Evolutionary conservation across 805 yeast genomes (phyloP), one percentile per base, ranked within the genome.

Genomic region (Yamadazyma ubonensis): DNA sequence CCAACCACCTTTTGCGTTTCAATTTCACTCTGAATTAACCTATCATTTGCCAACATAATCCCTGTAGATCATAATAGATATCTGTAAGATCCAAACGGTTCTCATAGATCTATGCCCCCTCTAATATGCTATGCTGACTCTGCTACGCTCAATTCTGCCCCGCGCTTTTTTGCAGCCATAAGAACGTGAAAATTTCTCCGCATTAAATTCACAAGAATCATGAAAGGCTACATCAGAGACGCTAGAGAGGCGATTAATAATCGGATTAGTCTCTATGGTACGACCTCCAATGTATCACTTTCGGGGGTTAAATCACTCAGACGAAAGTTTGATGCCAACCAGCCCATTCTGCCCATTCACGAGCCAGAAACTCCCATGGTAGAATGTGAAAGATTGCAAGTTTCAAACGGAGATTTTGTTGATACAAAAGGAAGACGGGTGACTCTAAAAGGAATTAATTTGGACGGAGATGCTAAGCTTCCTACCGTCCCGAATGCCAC

Each of bases 371-470:
- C 25, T 18, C 40, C 14, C 18, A 43, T 53, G 3, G 31, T 57
- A 14, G 53, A 52, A 11, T 60, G 65, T 40, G 38, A 42, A n/a
- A 48, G 46, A 10, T 43, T 59, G 14, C 41, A 43, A 25, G 48
- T 55, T 5, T 54, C 43, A 3, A 38, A 65, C 17, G 95, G 93
- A 4, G 67, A 74, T 43, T 79, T 90, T 55, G 62, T 76, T 2
- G 69, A 66, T 41, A 78, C 79, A 45, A 44, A 50, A 0, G 88
- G 87, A 1, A 65, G 93, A 29, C 66, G 67, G n/a, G 65, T 88
- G 9, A 70, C 73, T 9, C 62, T 89, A 21, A 79, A 83, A 49
- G 97, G 97, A 1, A 83, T 89, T 45, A 89, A 90, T 56, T 57
- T 89, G 15, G 95, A 88, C 47, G 82, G 86, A 0, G 75, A 81